Conservation (phyloP, 495 filamentous ascomycete genomes). For the Daldinia childiae region DNA sequence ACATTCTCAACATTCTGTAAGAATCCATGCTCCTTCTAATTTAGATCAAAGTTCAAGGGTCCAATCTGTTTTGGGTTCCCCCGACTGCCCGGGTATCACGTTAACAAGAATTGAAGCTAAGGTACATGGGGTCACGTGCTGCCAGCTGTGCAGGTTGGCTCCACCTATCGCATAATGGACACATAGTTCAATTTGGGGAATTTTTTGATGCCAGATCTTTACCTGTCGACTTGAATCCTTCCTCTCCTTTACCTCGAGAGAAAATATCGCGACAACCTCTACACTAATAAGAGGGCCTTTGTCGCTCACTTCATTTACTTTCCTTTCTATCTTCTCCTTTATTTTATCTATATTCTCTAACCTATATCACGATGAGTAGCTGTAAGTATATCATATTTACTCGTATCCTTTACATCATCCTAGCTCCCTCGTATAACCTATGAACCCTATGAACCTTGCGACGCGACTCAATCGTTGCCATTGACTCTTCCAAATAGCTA, state of each 20-base stretch:
- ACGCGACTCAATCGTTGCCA: conserved; percentile 52
- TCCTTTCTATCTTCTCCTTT: conserved; percentile 55
- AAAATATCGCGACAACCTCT: conserved; percentile 49
- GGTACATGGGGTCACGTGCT: conserved; percentile 31
- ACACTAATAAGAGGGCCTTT: conserved; percentile 41
- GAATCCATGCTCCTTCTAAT: neutral
- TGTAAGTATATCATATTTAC: conserved; percentile 56
- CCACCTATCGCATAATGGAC: conserved; percentile 60
- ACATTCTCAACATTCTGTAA: neutral
- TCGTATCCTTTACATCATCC: conserved; percentile 36
- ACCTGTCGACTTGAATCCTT: conserved; percentile 46
- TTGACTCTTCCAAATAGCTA: conserved; percentile 45
- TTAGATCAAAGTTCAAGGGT: neutral
- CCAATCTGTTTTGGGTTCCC: neutral
- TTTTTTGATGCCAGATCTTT: conserved; percentile 61
- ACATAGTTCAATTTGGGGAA: conserved; percentile 57
- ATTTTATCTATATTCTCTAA: conserved; percentile 48
- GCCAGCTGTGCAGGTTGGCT: conserved; percentile 20
- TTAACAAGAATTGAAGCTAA: neutral
- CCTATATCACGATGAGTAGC: conserved; percentile 64
- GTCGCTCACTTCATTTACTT: conserved; percentile 50
- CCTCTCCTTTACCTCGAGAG: conserved; percentile 46
- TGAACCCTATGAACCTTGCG: conserved; percentile 31
- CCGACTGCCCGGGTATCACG: neutral
- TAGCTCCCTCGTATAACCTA: conserved; percentile 46